These are phyloP conservation scores for Moricandia arvensis DNA, from an alignment of 345 rosid genomes.

Conservation along the genomic window DNA sequence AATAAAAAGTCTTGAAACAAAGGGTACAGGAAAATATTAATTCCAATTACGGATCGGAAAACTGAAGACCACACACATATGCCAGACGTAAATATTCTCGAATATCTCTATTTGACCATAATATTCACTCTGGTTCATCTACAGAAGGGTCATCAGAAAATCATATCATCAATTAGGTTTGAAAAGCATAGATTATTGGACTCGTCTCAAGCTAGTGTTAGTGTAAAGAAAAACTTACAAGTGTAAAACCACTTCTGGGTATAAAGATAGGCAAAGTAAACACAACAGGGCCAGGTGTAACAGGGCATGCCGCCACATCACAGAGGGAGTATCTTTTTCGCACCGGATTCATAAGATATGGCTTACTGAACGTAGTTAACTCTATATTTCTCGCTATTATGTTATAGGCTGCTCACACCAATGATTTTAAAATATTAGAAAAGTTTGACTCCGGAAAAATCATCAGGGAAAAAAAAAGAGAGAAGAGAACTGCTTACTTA, in stretches of 20 bases:
- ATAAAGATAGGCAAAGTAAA: too few relatives aligned
- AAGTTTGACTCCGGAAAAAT: background rate
- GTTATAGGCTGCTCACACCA: background rate
- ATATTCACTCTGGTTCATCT: background rate
- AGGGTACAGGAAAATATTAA: too few relatives aligned
- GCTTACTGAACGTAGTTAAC: background rate
- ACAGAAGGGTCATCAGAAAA: background rate
- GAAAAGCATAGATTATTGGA: background rate
- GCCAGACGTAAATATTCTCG: too few relatives aligned
- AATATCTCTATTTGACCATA: too few relatives aligned
- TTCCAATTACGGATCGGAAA: too few relatives aligned
- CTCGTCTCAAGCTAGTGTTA: too few relatives aligned
- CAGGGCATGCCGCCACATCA: too few relatives aligned
- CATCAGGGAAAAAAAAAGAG: background rate
- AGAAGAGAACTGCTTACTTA: background rate
- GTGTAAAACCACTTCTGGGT: background rate
- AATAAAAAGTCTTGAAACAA: too few relatives aligned
- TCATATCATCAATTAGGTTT: background rate
- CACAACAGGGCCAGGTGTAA: too few relatives aligned
- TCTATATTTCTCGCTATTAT: background rate
- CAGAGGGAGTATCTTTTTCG: too few relatives aligned
- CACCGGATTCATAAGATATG: background rate
- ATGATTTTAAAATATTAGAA: background rate
- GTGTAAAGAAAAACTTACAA: background rate
- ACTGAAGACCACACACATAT: too few relatives aligned